These are phyloP conservation scores for Heterobasidion occidentale DNA, from an alignment of 1,284 basidiomycete species.

Conservation along the genomic window DNA sequence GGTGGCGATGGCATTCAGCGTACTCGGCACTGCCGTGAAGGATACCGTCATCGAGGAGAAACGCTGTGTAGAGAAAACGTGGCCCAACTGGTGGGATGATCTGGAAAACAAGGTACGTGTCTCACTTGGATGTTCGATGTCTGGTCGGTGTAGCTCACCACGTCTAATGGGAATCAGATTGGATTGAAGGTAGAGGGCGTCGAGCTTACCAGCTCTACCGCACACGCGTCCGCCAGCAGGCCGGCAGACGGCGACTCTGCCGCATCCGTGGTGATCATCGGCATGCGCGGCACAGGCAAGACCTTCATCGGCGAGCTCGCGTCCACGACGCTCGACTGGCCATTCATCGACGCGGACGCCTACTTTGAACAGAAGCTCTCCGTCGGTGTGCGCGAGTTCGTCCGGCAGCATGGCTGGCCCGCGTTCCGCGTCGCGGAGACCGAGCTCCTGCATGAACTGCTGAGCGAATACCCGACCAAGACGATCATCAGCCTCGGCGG, in stretches of 20 bases:
- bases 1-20: conserved; percentile 97
- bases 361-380: conserved; percentile 67
- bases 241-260: conserved; percentile 30
- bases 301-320: conserved; percentile 82
- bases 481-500: conserved; percentile 92
- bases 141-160: conserved; percentile 5
- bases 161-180: conserved; percentile 44
- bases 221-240: conserved; percentile 35
- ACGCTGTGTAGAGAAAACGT: conserved; percentile 98
- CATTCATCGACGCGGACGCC: conserved; percentile 84
- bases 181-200: conserved; percentile 86
- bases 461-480: conserved; percentile 47
- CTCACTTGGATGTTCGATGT: not conserved
- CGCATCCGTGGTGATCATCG: conserved; percentile 80
- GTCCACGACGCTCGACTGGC: conserved; percentile 66
- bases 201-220: conserved; percentile 49
- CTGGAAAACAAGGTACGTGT: conserved; percentile 79
- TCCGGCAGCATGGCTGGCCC: conserved; percentile 70
- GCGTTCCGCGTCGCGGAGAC: conserved; percentile 67
- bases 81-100: conserved; percentile 99
- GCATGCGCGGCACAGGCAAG: conserved; percentile 98
- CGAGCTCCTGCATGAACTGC: conserved; percentile 51
- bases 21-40: conserved; percentile 70
- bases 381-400: conserved; percentile 69
- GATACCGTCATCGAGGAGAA: conserved; percentile 91